Conservation (phyloP, 176 grass and related monocot genomes). For the Aegilops bicornis region DNA sequence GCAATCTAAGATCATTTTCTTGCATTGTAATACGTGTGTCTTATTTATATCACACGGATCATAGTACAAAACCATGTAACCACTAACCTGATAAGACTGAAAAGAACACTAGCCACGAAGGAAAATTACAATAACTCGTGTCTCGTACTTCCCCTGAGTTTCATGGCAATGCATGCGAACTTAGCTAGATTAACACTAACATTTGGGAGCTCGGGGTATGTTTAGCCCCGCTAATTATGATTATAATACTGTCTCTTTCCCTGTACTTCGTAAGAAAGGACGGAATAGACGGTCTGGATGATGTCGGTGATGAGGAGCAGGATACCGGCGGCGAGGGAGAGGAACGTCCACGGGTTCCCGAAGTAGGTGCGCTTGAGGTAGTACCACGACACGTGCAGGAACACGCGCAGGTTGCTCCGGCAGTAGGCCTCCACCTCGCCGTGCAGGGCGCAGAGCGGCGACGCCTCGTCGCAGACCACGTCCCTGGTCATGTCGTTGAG, state of each 20-base stretch:
- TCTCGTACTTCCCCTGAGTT: no score
- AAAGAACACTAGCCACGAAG: no score
- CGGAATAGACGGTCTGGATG: conserved; percentile 33
- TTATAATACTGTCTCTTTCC: not conserved
- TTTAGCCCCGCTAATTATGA: not conserved
- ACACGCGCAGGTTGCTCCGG: not conserved
- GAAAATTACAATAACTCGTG: no score
- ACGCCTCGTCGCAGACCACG: conserved; percentile 48
- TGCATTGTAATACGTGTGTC: no score
- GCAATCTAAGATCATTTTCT: no score
- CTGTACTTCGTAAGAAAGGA: conserved; percentile 6
- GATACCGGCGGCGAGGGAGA: conserved; percentile 51
- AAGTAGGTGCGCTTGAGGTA: conserved; percentile 16
- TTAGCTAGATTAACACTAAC: not conserved
- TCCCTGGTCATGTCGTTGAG: conserved; percentile 58
- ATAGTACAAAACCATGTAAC: no score
- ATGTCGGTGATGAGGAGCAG: conserved; percentile 47
- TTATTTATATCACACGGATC: no score
- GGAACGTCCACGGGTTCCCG: conserved; percentile 55
- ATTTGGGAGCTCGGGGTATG: not conserved
- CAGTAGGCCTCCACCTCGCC: conserved; percentile 48
- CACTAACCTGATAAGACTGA: no score
- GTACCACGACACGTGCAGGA: not conserved
- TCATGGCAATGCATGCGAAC: no score
- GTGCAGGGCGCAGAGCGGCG: conserved; percentile 50